Percentiles rank a stretch among this genome's conserved stretches.
phyloP scores from a whole-genome alignment of 2,329 filamentous ascomycete species.

The Chaetomium strumarium region DNA sequence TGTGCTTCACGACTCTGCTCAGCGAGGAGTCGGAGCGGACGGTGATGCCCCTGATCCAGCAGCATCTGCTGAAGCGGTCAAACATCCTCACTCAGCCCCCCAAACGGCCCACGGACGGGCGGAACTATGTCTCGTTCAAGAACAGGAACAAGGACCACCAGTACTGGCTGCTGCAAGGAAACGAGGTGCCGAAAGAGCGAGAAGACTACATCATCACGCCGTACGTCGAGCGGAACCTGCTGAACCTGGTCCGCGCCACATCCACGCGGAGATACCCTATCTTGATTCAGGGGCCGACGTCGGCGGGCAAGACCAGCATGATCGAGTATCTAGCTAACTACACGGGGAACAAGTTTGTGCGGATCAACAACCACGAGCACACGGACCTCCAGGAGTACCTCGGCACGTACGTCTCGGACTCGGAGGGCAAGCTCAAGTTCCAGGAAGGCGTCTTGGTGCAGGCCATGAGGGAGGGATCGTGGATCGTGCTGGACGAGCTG shows the following conservation, averaged over 20 bases:
- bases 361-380: constrained; percentile 99
- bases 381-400: constrained; percentile 97
- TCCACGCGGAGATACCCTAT: constrained; percentile 91
- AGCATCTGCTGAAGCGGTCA: constrained; percentile 62
- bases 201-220: constrained; percentile 93
- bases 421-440: constrained; percentile 79
- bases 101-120: constrained; percentile 68
- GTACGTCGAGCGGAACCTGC: constrained; percentile 88
- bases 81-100: constrained; percentile 74
- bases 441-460: constrained; percentile 92
- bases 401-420: constrained; percentile 83
- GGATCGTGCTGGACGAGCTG: constrained; percentile 96
- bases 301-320: constrained; percentile 98
- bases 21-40: constrained; percentile 74
- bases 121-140: constrained; percentile 72
- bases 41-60: constrained; percentile 71
- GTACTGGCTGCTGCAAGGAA: constrained; percentile 83
- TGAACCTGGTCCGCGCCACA: constrained; percentile 88
- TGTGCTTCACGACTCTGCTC: constrained; percentile 92
- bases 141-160: constrained; percentile 61
- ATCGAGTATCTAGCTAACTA: constrained; percentile 97
- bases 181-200: constrained; percentile 60
- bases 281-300: constrained; percentile 92
- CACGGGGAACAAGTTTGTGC: constrained; percentile 92
- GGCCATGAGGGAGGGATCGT: constrained; percentile 86